Percentiles rank a stretch among this genome's conserved stretches.
Conservation (phyloP, 1,284 basidiomycete species). For the Coriolopsis trogii region DNA sequence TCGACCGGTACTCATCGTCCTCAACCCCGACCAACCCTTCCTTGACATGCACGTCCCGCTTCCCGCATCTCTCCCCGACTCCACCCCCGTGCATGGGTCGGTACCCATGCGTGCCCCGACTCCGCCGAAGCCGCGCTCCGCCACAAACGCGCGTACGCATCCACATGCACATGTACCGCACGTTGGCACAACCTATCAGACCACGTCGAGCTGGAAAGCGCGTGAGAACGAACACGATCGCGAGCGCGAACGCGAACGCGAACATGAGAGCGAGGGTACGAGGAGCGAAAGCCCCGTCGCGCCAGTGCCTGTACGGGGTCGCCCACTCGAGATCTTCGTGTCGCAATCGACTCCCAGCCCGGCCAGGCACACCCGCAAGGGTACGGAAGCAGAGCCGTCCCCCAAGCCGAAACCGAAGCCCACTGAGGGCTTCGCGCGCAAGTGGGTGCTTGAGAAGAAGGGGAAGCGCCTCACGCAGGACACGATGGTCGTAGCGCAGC, state of each 20-base stretch:
- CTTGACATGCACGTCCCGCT: neutral
- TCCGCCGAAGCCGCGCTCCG: neutral
- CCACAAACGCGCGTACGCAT: neutral
- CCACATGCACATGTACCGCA: neutral
- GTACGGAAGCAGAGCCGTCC: neutral
- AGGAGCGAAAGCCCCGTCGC: neutral
- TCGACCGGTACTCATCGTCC: constrained; percentile 1
- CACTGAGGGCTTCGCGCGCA: constrained; percentile 9
- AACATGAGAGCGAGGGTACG: too few species aligned
- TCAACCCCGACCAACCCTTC: constrained; percentile 6
- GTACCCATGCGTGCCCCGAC: constrained; percentile 10
- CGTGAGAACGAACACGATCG: too few species aligned
- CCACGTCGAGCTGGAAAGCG: neutral
- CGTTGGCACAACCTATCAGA: too few species aligned
- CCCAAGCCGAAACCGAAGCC: neutral
- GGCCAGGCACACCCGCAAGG: neutral
- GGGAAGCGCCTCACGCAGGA: constrained; percentile 25
- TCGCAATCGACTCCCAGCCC: neutral
- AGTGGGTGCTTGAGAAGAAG: constrained; percentile 26
- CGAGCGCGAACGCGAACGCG: too few species aligned
- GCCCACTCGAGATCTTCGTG: neutral
- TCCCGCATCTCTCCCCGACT: neutral
- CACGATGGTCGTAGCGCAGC: constrained; percentile 14
- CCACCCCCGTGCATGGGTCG: constrained; percentile 5
- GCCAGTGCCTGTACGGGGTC: neutral